Percentiles rank a stretch among this genome's conserved stretches.
These are phyloP conservation scores for Candida ipomoeae DNA, from an alignment of 805 yeast genomes.

Conservation along the genomic window DNA sequence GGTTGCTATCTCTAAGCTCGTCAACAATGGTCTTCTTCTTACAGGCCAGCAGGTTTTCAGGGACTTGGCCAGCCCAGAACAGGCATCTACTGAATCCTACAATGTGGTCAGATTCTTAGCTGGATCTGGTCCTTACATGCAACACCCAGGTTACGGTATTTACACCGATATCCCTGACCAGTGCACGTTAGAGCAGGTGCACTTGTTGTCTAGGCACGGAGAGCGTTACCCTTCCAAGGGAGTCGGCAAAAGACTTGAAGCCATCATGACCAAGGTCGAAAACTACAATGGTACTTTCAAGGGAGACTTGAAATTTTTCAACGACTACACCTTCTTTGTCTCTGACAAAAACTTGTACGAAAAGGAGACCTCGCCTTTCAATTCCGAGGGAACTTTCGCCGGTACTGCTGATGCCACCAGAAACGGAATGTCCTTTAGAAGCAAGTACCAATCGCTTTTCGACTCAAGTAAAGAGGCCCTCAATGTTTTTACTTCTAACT, in stretches of 20 bases:
- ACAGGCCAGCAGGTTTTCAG: slow-evolving; percentile 24
- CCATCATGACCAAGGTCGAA: slow-evolving; percentile 24
- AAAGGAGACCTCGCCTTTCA: slow-evolving; percentile 47
- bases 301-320: slow-evolving; percentile 52
- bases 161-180: slow-evolving; percentile 44
- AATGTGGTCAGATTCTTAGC: slow-evolving; percentile 49
- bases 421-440: slow-evolving; percentile 48
- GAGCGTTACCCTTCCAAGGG: slow-evolving; percentile 57
- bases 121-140: slow-evolving; percentile 55
- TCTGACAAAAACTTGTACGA: slow-evolving; percentile 37
- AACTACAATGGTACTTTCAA: slow-evolving; percentile 26
- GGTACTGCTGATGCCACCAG: slow-evolving; percentile 48
- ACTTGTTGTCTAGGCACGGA: slow-evolving; percentile 71
- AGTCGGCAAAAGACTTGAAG: slow-evolving; percentile 26
- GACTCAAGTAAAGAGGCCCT: slow-evolving; percentile 26
- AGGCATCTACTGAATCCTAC: slow-evolving; percentile 40
- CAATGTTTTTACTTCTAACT: slow-evolving; percentile 53
- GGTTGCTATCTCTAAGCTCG: slow-evolving; percentile 19
- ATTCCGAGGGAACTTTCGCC: slow-evolving; percentile 42
- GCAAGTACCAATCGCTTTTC: slow-evolving; percentile 47
- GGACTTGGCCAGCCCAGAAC: slow-evolving; percentile 37
- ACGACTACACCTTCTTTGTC: slow-evolving; percentile 51
- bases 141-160: slow-evolving; percentile 51
- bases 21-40: slow-evolving; percentile 29
- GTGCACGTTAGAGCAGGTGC: slow-evolving; percentile 63